Base-by-base conservation (phyloP, 352 stramenopile species). In the Phytophthora rubi region DNA sequence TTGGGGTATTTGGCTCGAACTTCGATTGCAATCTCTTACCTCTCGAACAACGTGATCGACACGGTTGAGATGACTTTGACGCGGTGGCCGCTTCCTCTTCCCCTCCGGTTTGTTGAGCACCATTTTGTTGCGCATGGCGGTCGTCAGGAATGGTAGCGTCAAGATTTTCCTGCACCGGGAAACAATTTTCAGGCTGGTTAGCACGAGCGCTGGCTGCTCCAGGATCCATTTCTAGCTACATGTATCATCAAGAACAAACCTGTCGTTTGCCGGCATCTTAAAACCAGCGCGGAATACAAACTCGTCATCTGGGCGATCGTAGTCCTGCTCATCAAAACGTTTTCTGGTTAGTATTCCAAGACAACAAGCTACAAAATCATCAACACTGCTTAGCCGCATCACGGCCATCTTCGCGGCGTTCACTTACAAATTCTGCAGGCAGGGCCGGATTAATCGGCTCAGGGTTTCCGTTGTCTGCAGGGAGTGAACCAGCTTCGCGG, bases 201-300 rank as follows among this genome's bases (percentile, higher is more conserved):
- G 60, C 26, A 69, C 66, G 51, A 62, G 60, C 42, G 15, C 21
- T 45, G 23, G 15, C 21, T 45, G 23, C 49, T 7, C 56, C 35
- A 44, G 8, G 16, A 53, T 32, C 44, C n/a, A 37, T 48, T 48
- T 15, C 15, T 32, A 42, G 6, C 16, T 8, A 26, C 23, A 26
- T 26, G 23, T 53, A 52, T 65, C 35, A 62, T 13, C 45, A 49
- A 5, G 44, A 21, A 54, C 57, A 53, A 73, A 93, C 88, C 82
- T 77, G 57, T 95, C 86, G 59, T 82, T 88, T 5, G 83, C 85
- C 33, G 88, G 86, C 86, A 94, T 95, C 60, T 89, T 87, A 63
- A 94, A 95, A n/a, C 86, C 86, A 18, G 80, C 88, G 26, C 86
- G 86, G 68, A 82, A 95, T 2, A 94, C 88, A 66, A 83, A 94